phyloP scores from a whole-genome alignment of 768 basidiomycete species.

The Kwoniella dendrophila region DNA sequence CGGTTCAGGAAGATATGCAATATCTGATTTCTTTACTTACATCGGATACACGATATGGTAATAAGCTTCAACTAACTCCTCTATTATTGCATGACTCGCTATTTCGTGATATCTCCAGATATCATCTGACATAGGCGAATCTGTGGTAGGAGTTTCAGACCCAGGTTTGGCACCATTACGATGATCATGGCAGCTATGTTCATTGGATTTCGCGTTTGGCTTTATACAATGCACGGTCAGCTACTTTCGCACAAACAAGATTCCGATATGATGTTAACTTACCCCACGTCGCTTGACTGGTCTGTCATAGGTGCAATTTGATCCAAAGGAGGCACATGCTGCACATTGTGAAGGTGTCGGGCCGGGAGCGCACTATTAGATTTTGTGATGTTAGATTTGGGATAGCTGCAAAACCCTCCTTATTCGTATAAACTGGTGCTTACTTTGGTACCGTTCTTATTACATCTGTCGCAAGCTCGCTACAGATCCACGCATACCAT shows the following conservation, averaged over 20 bases:
- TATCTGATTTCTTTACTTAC: too few species aligned
- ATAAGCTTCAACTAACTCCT: conserved; percentile 21
- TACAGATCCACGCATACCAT: too few species aligned
- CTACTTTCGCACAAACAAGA: not conserved
- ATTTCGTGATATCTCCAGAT: conserved; percentile 18
- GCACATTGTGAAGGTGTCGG: too few species aligned
- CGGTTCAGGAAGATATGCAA: not conserved
- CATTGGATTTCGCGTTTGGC: conserved; percentile 4
- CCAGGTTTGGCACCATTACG: not conserved
- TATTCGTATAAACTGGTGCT: not conserved
- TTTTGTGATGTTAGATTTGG: not conserved
- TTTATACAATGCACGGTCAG: not conserved
- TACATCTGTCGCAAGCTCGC: conserved; percentile 46
- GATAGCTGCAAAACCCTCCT: not conserved
- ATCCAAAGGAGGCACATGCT: conserved; percentile 35
- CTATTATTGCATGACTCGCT: conserved; percentile 20
- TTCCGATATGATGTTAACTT: conserved; percentile 5
- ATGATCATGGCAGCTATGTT: not conserved
- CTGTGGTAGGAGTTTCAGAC: not conserved
- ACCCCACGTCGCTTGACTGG: conserved; percentile 47
- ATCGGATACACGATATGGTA: conserved; percentile 32
- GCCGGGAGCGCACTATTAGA: conserved; percentile 33
- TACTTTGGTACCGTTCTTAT: conserved; percentile 42
- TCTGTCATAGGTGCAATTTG: conserved; percentile 36
- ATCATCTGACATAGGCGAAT: conserved; percentile 3